phyloP scores from a whole-genome alignment of 257 asterid species.

The Knoxia roxburghii region DNA sequence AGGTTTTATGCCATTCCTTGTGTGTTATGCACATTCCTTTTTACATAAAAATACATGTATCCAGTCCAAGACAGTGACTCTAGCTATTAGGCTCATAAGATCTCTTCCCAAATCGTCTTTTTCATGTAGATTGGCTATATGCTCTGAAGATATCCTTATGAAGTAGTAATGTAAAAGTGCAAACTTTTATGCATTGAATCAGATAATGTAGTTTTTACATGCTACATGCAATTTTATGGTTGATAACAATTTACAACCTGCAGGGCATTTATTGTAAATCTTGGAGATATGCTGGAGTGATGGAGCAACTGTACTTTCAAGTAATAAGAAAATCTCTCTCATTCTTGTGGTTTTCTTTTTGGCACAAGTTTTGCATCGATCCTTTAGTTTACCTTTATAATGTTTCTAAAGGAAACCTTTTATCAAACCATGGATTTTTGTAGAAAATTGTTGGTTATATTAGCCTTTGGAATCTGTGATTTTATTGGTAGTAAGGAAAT shows the following conservation, averaged over 20 bases:
- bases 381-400: too few relatives aligned
- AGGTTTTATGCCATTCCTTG: not conserved
- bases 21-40: not conserved
- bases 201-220: too few relatives aligned
- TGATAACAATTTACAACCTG: constrained; percentile 6
- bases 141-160: not conserved
- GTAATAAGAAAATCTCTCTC: constrained; percentile 37
- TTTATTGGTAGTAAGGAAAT: not conserved
- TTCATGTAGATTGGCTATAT: not conserved
- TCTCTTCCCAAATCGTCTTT: not conserved
- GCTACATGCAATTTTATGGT: too few relatives aligned
- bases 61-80: not conserved
- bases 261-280: constrained; percentile 87
- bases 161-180: too few relatives aligned
- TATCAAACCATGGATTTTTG: not conserved
- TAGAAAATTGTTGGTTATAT: not conserved
- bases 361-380: not conserved
- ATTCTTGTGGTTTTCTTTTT: not conserved
- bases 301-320: constrained; percentile 82
- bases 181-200: too few relatives aligned
- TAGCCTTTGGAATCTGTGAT: not conserved
- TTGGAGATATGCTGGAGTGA: constrained; percentile 92
- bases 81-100: not conserved
- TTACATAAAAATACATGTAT: not conserved
- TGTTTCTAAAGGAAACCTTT: too few relatives aligned